Conservation (phyloP, 345 rosid species). For the Gossypium australe region DNA sequence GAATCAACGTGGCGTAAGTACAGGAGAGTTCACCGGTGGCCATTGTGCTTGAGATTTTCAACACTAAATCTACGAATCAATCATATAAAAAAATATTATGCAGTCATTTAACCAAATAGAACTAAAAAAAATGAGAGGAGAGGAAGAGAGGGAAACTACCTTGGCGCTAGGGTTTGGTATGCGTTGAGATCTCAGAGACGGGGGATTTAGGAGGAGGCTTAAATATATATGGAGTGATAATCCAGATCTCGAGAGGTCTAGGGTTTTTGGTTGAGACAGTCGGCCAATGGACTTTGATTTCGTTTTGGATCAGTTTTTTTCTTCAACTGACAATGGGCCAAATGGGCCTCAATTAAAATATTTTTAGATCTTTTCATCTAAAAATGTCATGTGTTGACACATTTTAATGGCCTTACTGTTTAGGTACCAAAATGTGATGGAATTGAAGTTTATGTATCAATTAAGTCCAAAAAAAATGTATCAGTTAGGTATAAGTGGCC, state of each 20-base stretch:
- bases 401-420: too few species aligned
- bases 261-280: not conserved
- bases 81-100: not conserved
- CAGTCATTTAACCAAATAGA: not conserved
- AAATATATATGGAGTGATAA: not conserved
- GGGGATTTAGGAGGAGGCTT: not conserved
- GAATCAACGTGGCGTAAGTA: constrained; percentile 56
- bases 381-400: too few species aligned
- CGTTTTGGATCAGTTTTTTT: not conserved
- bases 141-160: not conserved
- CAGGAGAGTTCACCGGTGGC: constrained; percentile 51
- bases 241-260: not conserved
- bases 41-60: constrained; percentile 22
- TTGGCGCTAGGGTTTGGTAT: not conserved
- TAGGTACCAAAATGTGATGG: too few species aligned
- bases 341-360: too few species aligned
- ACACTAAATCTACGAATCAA: not conserved
- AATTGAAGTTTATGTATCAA: too few species aligned
- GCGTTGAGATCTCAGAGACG: not conserved
- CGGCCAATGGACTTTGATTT: not conserved
- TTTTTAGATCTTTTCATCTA: too few species aligned
- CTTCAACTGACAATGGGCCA: too few species aligned
- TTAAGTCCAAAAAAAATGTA: too few species aligned
- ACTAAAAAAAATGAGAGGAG: too few species aligned
- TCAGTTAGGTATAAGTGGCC: too few species aligned